A percentile compares a stretch with the other conserved stretches of the same genome.
These are phyloP conservation scores for Suhomyces ambrosiae DNA, from an alignment of 1,139 yeast genomes.

Conservation along the genomic window DNA sequence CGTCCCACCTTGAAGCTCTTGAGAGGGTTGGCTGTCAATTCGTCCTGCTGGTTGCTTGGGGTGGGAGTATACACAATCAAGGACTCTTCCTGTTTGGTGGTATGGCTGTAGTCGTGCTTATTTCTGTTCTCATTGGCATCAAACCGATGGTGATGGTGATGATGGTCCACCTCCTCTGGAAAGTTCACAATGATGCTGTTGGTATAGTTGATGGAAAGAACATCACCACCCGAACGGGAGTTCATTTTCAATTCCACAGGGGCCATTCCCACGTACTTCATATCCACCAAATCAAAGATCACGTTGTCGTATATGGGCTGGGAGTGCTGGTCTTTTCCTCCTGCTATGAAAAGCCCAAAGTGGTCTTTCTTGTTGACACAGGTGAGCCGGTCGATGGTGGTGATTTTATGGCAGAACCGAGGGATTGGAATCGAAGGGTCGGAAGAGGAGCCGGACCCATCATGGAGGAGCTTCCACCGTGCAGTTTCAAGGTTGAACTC, in stretches of 20 bases:
- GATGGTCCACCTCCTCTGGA: constrained; percentile 32
- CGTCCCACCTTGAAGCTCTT: constrained; percentile 40
- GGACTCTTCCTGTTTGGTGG: constrained; percentile 28
- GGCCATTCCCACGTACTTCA: constrained; percentile 42
- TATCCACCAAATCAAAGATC: constrained; percentile 55
- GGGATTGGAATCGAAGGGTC: constrained; percentile 38
- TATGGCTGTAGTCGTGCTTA: constrained; percentile 7
- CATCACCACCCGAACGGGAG: constrained; percentile 16
- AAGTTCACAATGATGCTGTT: constrained; percentile 38
- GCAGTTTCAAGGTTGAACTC: constrained; percentile 53
- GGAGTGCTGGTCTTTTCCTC: constrained; percentile 56
- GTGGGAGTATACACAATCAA: constrained; percentile 43
- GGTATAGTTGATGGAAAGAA: constrained; percentile 35
- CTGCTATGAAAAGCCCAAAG: constrained; percentile 58
- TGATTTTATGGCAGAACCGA: constrained; percentile 56
- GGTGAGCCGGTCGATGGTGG: constrained; percentile 43
- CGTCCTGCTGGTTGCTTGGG: constrained; percentile 14
- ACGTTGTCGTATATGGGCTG: constrained; percentile 44
- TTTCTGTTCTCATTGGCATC: constrained; percentile 8
- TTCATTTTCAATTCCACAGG: constrained; percentile 29
- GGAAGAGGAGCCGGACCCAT: constrained; percentile 30
- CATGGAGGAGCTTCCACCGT: constrained; percentile 55
- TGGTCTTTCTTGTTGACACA: constrained; percentile 50
- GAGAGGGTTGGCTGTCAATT: constrained; percentile 32
- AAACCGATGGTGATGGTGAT: constrained; percentile 10